These are phyloP conservation scores for Drosera capensis DNA, from an alignment of 148 eudicot species.

Conservation along the genomic window DNA sequence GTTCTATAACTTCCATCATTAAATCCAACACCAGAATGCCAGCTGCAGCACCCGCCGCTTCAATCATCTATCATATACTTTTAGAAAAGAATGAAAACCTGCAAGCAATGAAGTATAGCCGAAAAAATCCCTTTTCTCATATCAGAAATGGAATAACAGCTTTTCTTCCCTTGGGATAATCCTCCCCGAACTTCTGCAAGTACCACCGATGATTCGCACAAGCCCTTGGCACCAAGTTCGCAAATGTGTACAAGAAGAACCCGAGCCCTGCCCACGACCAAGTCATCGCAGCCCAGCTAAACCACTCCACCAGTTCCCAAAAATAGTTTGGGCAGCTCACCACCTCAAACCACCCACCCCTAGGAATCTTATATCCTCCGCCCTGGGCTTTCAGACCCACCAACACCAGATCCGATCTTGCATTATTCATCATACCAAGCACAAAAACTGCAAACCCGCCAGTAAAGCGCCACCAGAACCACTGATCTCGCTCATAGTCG, in stretches of 20 bases:
- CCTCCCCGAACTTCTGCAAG: constrained; percentile 71
- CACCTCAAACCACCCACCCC: constrained; percentile 58
- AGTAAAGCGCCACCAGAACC: constrained; percentile 53
- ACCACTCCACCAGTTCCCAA: constrained; percentile 86
- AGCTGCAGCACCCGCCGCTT: no score
- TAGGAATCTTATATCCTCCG: constrained; percentile 52
- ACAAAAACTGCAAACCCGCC: constrained; percentile 37
- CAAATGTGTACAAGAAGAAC: constrained; percentile 51
- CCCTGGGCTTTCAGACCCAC: constrained; percentile 42
- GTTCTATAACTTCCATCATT: no score
- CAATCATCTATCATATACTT: no score
- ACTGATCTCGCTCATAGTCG: constrained; percentile 16
- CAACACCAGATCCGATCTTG: constrained; percentile 37
- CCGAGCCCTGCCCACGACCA: constrained; percentile 79
- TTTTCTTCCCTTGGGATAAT: constrained; percentile 65
- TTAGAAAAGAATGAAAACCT: no score
- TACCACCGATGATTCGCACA: constrained; percentile 58
- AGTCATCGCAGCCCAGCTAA: constrained; percentile 71
- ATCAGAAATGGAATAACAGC: constrained; percentile 70
- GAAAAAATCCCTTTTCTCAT: no score
- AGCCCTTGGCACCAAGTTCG: constrained; percentile 71
- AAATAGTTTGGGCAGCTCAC: constrained; percentile 82
- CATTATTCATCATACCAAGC: constrained; percentile 50
- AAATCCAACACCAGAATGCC: no score
- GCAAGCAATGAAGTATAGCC: no score